A percentile compares a stretch with the other conserved stretches of the same genome.
phyloP scores from a whole-genome alignment of 139 green algal species.

The Trebouxia sp. region DNA sequence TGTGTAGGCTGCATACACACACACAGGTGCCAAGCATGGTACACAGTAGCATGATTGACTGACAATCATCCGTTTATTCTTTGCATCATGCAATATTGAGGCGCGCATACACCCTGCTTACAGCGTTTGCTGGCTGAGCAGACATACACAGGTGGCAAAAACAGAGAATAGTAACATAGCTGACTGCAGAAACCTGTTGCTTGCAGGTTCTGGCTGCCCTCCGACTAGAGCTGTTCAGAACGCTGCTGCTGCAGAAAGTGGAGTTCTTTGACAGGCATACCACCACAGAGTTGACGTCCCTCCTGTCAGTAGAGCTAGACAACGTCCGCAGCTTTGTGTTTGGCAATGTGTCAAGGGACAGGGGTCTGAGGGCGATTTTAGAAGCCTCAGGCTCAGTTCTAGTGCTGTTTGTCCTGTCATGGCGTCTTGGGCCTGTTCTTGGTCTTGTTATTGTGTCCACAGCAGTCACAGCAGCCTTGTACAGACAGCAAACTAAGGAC shows the following conservation, averaged over 20 bases:
- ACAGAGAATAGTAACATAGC: background rate
- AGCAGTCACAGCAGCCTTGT: slow-evolving; percentile 69
- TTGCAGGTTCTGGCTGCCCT: slow-evolving; percentile 56
- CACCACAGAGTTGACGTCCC: slow-evolving; percentile 68
- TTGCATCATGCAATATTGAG: background rate
- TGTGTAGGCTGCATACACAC: too few species aligned
- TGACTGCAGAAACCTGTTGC: background rate
- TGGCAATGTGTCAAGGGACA: slow-evolving; percentile 74
- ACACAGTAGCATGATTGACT: too few species aligned
- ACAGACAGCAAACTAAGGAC: slow-evolving; percentile 64
- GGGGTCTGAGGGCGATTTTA: slow-evolving; percentile 72
- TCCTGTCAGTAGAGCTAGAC: slow-evolving; percentile 83
- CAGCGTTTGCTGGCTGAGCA: too few species aligned
- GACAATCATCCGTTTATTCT: too few species aligned
- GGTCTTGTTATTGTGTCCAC: slow-evolving; percentile 75
- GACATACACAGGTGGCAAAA: too few species aligned
- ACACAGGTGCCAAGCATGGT: too few species aligned
- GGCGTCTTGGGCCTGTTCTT: slow-evolving; percentile 80
- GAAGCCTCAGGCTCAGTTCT: slow-evolving; percentile 70
- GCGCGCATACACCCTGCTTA: too few species aligned
- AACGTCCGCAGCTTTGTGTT: slow-evolving; percentile 82
- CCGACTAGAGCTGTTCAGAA: slow-evolving; percentile 80
- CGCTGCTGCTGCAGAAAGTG: slow-evolving; percentile 78
- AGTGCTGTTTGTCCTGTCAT: slow-evolving; percentile 78
- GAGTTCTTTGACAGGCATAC: slow-evolving; percentile 64